Evolutionary conservation across 2,329 filamentous ascomycete genomes (phyloP), one percentile per base, ranked within the genome.

Genomic region (Diaporthe sp.): DNA sequence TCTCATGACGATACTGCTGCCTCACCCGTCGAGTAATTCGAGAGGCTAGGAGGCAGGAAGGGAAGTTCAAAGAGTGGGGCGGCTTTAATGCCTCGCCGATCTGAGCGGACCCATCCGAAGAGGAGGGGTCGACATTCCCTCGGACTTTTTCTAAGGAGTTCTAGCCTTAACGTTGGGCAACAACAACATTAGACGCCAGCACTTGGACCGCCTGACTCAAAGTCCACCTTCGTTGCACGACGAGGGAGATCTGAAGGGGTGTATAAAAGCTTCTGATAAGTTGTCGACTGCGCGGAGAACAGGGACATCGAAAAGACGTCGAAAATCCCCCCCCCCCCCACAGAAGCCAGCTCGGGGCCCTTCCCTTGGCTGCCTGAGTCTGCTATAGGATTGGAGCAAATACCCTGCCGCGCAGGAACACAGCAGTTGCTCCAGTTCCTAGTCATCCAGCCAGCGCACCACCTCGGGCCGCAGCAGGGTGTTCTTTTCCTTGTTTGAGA

Each of bases 51-150:
- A 56, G 30, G 56, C 42, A 13, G 50, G 69, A 9, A 56, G 5
- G 69, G 32, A 22, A 30, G 59, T 35, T 27, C 56, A 53, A n/a
- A 55, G 10, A 56, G 65, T 63, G 72, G 73, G 73, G 59, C 73
- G 50, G 42, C 55, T 61, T 53, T 71, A 68, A 74, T 72, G 56
- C 53, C 70, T 71, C 70, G 70, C 70, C 70, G 58, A 71, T 63
- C 56, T 71, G 70, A 56, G 59, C 72, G 72, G 72, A 65, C 42
- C 56, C 72, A 44, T 32, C 72, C 68, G 72, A 47, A 22, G 39
- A 51, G 47, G 56, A 71, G 72, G 72, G 72, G 72, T 65, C 30
- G 56, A 25, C 19, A 50, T 44, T 55, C 55, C 55, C 56, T 47
- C 27, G 50, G 39, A 42, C 59, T 27, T 22, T 30, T 63, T 44